Evolutionary conservation across 108 stramenopile genomes (phyloP).

Genomic region (Mayamaea pseudoterrestris): DNA sequence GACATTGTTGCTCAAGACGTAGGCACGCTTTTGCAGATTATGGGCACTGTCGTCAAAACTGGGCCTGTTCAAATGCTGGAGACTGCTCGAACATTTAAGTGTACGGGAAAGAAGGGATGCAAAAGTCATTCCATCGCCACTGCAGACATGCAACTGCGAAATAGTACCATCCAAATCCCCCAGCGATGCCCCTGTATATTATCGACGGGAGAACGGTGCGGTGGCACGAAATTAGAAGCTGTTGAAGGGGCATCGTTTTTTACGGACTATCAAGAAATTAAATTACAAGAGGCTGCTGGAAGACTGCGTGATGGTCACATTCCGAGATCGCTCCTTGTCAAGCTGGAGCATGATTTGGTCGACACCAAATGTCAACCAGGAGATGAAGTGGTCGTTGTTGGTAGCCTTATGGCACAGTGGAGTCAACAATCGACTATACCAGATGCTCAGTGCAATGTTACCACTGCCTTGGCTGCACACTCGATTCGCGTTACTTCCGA

Average conservation of each 20-base stretch:
- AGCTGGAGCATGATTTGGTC: constrained; percentile 90
- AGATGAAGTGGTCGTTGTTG: constrained; percentile 95
- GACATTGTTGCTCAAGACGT: constrained; percentile 64
- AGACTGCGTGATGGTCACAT: constrained; percentile 68
- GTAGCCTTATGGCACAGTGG: constrained; percentile 85
- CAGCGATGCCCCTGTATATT: constrained; percentile 44
- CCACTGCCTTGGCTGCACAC: constrained; percentile 83
- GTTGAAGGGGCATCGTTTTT: constrained; percentile 35
- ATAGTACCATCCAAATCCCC: constrained; percentile 75
- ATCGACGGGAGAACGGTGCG: constrained; percentile 24
- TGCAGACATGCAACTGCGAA: constrained; percentile 78
- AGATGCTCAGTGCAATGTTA: constrained; percentile 70
- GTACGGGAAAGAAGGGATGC: constrained; percentile 58
- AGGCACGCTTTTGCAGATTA: constrained; percentile 83
- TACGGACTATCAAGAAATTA: constrained; percentile 96
- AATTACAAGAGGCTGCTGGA: constrained; percentile 88
- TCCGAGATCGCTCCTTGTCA: constrained; percentile 82
- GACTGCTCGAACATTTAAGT: constrained; percentile 64
- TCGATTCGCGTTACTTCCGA: constrained; percentile 57
- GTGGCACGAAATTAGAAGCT: constrained; percentile 47
- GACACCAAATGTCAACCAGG: constrained; percentile 85
- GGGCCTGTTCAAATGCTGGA: constrained; percentile 91
- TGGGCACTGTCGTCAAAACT: constrained; percentile 88
- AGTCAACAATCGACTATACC: constrained; percentile 24
- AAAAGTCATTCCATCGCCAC: constrained; percentile 46